phyloP scores from a whole-genome alignment of 2,329 filamentous ascomycete species.

The Monilinia fructigena region DNA sequence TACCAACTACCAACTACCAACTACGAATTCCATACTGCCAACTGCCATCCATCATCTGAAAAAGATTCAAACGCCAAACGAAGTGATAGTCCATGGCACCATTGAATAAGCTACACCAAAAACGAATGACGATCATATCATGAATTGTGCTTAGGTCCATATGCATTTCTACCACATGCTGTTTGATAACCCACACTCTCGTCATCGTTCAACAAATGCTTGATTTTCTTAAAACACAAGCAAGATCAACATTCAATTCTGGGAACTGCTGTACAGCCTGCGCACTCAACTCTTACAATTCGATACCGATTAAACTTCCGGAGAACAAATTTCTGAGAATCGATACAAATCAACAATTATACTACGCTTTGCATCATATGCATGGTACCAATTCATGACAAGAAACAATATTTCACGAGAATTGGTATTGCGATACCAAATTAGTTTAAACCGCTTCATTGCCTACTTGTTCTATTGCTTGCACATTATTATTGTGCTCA shows the following conservation, averaged over 20 bases:
- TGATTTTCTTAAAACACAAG: not conserved
- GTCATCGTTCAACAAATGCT: not conserved
- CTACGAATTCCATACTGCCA: too few species aligned
- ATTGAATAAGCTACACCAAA: slow-evolving; percentile 2
- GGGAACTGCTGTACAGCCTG: not conserved
- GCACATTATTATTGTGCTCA: slow-evolving; percentile 12
- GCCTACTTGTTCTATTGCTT: slow-evolving; percentile 12
- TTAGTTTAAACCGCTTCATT: slow-evolving; percentile 6
- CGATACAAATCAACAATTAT: not conserved
- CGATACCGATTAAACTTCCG: not conserved
- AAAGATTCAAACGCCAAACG: not conserved
- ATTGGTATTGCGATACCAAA: slow-evolving; percentile 1
- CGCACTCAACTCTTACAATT: not conserved
- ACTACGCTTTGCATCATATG: slow-evolving; percentile 1
- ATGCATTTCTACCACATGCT: slow-evolving; percentile 1
- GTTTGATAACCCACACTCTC: slow-evolving; percentile 4
- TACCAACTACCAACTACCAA: too few species aligned
- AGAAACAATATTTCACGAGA: slow-evolving; percentile 11
- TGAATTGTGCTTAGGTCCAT: not conserved
- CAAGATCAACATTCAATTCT: slow-evolving; percentile 6
- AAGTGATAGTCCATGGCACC: not conserved
- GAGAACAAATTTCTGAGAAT: not conserved
- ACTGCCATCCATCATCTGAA: not conserved
- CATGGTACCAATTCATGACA: slow-evolving; percentile 4
- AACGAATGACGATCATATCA: not conserved